Conservation (phyloP, 306 rosid genomes). For the Rosa persica region DNA sequence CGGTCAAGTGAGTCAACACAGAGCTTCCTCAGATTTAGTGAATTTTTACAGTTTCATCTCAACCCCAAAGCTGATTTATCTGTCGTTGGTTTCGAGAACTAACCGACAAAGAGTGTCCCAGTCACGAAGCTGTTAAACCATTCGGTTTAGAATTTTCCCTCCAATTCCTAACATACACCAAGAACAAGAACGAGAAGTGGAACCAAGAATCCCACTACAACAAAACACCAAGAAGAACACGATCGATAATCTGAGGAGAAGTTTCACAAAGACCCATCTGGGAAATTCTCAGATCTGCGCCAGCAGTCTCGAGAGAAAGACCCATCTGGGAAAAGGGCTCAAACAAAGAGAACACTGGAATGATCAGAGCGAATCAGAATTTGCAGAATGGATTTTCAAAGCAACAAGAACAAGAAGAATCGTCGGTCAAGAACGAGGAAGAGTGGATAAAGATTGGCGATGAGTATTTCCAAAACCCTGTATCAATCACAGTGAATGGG, state of each 20-base stretch:
- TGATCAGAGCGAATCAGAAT: not conserved
- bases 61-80: not conserved
- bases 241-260: not conserved
- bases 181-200: not conserved
- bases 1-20: not conserved
- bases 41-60: not conserved
- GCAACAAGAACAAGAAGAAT: not conserved
- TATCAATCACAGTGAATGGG: not conserved
- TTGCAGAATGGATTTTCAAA: not conserved
- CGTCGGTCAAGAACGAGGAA: not conserved
- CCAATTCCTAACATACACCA: not conserved
- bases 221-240: not conserved
- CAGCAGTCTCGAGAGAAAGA: not conserved
- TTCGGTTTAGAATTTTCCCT: conserved; percentile 1
- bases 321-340: not conserved
- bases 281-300: not conserved
- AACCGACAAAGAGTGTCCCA: not conserved
- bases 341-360: not conserved
- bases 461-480: not conserved
- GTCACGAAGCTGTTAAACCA: not conserved
- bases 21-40: not conserved
- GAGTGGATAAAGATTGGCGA: not conserved
- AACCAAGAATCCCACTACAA: not conserved
- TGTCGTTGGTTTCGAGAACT: not conserved
- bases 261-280: not conserved